Conservation (phyloP, 2,329 filamentous ascomycete species). For the Leptographium radiaticola region DNA sequence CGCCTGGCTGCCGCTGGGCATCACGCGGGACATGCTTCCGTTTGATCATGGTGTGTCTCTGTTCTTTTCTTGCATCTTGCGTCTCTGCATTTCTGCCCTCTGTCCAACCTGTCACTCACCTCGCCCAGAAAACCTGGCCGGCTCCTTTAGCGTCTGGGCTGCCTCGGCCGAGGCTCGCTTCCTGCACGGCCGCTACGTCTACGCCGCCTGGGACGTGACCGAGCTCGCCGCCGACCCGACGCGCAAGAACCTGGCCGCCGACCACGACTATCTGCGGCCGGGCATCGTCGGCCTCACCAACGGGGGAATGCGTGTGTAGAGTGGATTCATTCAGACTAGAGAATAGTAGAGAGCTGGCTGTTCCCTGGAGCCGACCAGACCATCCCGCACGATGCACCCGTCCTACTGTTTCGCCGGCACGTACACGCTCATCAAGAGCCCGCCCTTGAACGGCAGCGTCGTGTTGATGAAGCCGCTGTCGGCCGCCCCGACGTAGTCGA, state of each 20-base stretch:
- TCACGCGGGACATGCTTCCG: background rate
- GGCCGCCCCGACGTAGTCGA: conserved; percentile 24
- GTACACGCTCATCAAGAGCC: conserved; percentile 14
- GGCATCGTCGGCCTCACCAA: conserved; percentile 3
- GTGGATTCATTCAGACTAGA: background rate
- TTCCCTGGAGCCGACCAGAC: no score
- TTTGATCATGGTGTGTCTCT: conserved; percentile 5
- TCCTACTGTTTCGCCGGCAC: background rate
- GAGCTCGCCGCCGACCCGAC: conserved; percentile 17
- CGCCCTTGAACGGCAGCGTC: conserved; percentile 13
- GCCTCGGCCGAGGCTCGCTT: conserved; percentile 24
- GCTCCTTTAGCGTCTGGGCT: conserved; percentile 25
- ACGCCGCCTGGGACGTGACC: conserved; percentile 28
- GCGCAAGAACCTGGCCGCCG: conserved; percentile 6
- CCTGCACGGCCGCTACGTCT: conserved; percentile 25
- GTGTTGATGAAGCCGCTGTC: conserved; percentile 25
- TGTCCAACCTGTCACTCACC: no score
- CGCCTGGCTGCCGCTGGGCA: background rate
- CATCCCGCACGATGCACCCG: background rate
- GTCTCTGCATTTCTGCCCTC: no score
- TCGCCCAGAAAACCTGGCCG: conserved; percentile 6
- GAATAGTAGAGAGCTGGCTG: background rate
- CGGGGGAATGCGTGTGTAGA: background rate
- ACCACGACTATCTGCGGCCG: conserved; percentile 11
- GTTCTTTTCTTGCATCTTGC: background rate